Evolutionary conservation across 768 basidiomycete genomes (phyloP), one percentile per base, ranked within the genome.

Genomic region (Boletus patriciae): DNA sequence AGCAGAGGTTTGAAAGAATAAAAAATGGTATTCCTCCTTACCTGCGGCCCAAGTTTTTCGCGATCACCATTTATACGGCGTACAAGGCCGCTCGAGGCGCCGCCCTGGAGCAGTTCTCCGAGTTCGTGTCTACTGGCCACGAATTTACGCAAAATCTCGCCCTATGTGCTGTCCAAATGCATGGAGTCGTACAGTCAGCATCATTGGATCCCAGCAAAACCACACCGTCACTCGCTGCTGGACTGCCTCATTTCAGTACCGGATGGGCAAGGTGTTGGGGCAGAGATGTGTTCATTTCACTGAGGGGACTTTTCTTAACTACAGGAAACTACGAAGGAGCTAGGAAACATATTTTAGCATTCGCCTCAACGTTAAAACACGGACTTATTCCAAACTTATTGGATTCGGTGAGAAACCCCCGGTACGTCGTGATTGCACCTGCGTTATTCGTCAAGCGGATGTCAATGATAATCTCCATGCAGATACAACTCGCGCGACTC

Each of bases 201-300:
- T 97, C 94, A 13, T 80, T 99, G 46, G 87, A 90, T 65, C 89
- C 92, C 10, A 74, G 68, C 2, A 80, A 80, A 62, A 70, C 81
- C 2, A 87, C 85, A 1, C 87, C 97, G 5, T 92, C 90, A 4
- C 78, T 99, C 34, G 94, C 97, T 11, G 97, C 97, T 25, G 97
- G 97, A 19, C 76, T 98, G 29, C 95, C 97, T 6, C 97, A 98
- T 73, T 98, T 99, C 69, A 78, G 92, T 1, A 77, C 88, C 9
- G 87, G 88, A 6, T 99, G 97, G 97, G 95, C 95, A 15, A 82
- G 97, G 48, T 94, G 91, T 69, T 99, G 97, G 97, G 97, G 97
- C 3, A 84, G 97, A 21, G 90, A 93, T 65, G 87, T 92, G 2
- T 97, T 96, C 74, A 97, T 97, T 68, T 96, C 94, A 3, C 74